Evolutionary conservation across 1,139 yeast species (phyloP), one percentile per base, ranked within the genome.

Genomic region (Hansenula anomala): DNA sequence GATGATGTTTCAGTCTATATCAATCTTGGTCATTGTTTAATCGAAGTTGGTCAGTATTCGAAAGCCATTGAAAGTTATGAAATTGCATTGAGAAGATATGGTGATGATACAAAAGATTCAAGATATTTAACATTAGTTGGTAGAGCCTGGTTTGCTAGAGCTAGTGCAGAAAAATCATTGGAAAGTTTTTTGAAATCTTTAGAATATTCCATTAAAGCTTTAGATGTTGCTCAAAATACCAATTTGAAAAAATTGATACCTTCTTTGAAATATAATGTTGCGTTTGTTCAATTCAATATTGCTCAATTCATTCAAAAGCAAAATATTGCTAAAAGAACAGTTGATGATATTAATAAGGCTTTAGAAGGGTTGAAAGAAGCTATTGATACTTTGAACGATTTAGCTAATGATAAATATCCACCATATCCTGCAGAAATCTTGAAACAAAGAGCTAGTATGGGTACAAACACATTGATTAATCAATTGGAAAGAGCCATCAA

Each of bases 1-100:
- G 80, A 81, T 55, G 96, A 87, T 56, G 80, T 84, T 37, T 80
- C 95, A 4, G 81, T 90, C 15, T 87, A 81, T 58, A 68, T 92
- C 51, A 92, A 92, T 58, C 67, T 88, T 56, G 98, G 96, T 1
- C 96, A 92, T 61, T 92, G 94, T 44, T 70, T 86, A 37, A 67
- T 84, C 35, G 97, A 90, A 42, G 72, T 86, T 56, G 82, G 83
- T 48, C 95, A 90, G 56, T 89, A 70, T 56, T 71, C 83, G 15
- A 87, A 89, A 53, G 94, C 97, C 0, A 83, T 90, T 56, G 98
- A 94, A 60, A 78, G 78, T 51, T 92, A 90, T 60, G 95, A 86
- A 47, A 72, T 84, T 51, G 95, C 96, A 0, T 66, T 86, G 46
- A 71, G 72, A 28, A 73, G 84, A 55, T 83, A 75, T 59, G 74